Evolutionary conservation across 345 rosid genomes (phyloP), one percentile per base, ranked within the genome.

Genomic region (Kandelia obovata): DNA sequence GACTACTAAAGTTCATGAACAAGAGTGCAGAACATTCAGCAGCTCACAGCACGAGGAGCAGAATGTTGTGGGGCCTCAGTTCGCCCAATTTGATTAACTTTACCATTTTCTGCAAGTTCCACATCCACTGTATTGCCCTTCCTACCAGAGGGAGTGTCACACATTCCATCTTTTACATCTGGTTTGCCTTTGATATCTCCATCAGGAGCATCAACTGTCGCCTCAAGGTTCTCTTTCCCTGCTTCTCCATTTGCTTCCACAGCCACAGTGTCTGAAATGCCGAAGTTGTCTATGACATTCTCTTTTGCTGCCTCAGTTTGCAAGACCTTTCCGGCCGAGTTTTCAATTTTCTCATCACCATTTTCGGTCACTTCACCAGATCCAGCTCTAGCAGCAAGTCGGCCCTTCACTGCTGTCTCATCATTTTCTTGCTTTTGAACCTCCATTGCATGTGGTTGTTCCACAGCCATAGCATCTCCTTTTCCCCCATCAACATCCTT

Each of bases 81-180:
- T 32, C 27, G 73, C 64, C 31, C 89, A 60, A 58, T 56, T 58
- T 55, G 81, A 26, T 58, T 69, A n/a, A 75, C 78, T 61, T 76
- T 78, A 43, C 84, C 83, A 61, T 83, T 79, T 77, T 75, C 85
- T n/a, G 46, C 65, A 35, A 79, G 6, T 72, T 72, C 83, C 0
- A 25, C 83, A 26, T 74, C 83, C 1, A 56, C 61, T 28, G 71
- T 63, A 65, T 71, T 82, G 47, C 67, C 76, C 66, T 77, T 72
- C 65, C 69, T 57, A 59, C 53, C 83, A 4, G 65, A 71, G 56
- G 76, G 78, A 64, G 57, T 60, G 34, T 47, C 52, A 32, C 27
- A 30, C 58, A 76, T 76, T 27, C 46, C 85, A 56, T 69, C 58
- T 1, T 55, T 9, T 55, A 7, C 13, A 21, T 56, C 64, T 52